These are phyloP conservation scores for Cubamyces sp. DNA, from an alignment of 768 basidiomycete genomes.

Conservation along the genomic window DNA sequence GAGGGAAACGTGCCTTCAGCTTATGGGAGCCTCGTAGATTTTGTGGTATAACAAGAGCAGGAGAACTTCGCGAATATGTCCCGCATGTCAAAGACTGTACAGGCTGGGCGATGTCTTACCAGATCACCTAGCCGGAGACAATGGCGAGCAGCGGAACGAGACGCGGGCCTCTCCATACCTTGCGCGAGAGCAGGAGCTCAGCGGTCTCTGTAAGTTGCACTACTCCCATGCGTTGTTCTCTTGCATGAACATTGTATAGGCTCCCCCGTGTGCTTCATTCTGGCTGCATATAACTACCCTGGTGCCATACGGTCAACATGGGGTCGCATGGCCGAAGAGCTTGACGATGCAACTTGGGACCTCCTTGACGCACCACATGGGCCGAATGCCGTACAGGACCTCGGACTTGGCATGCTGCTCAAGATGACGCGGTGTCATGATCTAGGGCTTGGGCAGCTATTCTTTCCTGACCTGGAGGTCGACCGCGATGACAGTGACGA, in stretches of 20 bases:
- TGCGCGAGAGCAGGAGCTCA: slow-evolving; percentile 66
- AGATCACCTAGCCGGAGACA: slow-evolving; percentile 38
- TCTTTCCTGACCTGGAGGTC: slow-evolving; percentile 36
- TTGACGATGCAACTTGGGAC: slow-evolving; percentile 68
- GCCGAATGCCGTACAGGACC: slow-evolving; percentile 40
- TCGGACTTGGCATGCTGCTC: slow-evolving; percentile 63
- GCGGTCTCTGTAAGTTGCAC: slow-evolving; percentile 68
- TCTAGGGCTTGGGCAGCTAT: slow-evolving; percentile 69
- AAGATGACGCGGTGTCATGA: slow-evolving; percentile 79
- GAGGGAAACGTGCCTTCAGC: not conserved
- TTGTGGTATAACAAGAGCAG: slow-evolving; percentile 89
- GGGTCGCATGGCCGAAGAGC: slow-evolving; percentile 70
- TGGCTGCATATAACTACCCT: slow-evolving; percentile 69
- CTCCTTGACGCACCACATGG: slow-evolving; percentile 50
- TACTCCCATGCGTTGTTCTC: slow-evolving; percentile 8
- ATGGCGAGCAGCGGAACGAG: slow-evolving; percentile 13
- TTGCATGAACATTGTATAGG: slow-evolving; percentile 46
- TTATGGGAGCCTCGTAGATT: slow-evolving; percentile 46
- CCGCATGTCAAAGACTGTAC: slow-evolving; percentile 76
- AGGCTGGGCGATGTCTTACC: slow-evolving; percentile 66
- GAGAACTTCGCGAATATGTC: slow-evolving; percentile 69
- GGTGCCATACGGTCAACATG: slow-evolving; percentile 66
- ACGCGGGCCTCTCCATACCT: slow-evolving; percentile 44
- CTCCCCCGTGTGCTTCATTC: slow-evolving; percentile 76
- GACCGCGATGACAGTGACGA: slow-evolving; percentile 8